Base-by-base conservation (phyloP, 257 asterid genomes). In the Scutellaria galericulata region DNA sequence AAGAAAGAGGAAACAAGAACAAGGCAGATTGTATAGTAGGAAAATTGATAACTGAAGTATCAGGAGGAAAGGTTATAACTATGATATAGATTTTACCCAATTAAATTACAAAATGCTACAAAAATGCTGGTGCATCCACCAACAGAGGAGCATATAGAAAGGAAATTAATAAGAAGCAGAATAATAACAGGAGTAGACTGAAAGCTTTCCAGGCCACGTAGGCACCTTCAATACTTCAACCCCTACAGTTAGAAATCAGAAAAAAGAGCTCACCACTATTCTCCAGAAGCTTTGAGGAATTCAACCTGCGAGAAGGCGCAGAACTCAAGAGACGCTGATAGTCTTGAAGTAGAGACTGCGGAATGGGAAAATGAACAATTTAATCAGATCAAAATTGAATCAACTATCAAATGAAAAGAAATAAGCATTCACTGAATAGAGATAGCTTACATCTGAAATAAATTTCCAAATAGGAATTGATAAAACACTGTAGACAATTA, bases 331-430 rank as follows among this genome's bases (percentile, higher is more conserved):
- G 98, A 69, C 95, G 93, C 83, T 88, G 98, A 82, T 95, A 95
- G 84, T 95, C 98, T 84, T 93, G 96, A 87, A 89, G 98, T 77
- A 95, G 89, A 80, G 98, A 90, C 99, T 95, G 97, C 48, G 79
- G 78, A 76, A 80, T 68, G 84, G 69, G 80, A 78, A 80, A 71
- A 78, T 71, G 70, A 71, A 72, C 59, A 75, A 68, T 46, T 52
- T 79, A 75, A 63, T 48, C 75, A 64, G 68, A 66, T 55, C 44
- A 65, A 68, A 72, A 7, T 45, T 60, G 66, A 78, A 75, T 75
- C 75, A 80, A 42, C 45, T 27, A 66, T 37, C 37, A 75, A 37
- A 74, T 60, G 70, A 63, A 24, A 46, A 68, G 13, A 66, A 54
- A 11, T 59, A 48, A 60, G 31, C 46, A 78, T 71, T 70, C 58